phyloP scores from a whole-genome alignment of 176 grass and related monocot genomes.

The Musa itinerans region DNA sequence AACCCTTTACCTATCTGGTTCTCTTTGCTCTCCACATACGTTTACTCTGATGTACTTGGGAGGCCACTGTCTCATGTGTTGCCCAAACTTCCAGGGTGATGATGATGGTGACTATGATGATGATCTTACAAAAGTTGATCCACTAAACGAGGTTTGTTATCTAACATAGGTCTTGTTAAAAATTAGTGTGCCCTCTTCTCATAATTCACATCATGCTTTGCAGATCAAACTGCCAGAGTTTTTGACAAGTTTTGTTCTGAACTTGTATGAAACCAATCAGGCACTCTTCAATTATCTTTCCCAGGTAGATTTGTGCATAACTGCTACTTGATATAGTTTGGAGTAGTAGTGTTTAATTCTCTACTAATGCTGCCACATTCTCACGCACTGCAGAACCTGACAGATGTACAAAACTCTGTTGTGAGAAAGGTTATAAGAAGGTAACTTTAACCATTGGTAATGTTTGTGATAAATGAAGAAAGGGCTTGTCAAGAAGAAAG shows the following conservation, averaged over 20 bases:
- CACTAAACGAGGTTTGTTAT: constrained; percentile 65
- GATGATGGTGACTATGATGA: constrained; percentile 49
- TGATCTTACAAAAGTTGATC: constrained; percentile 66
- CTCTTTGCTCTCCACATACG: no score
- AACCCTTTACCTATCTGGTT: neutral
- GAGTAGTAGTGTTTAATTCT: neutral
- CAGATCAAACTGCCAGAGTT: constrained; percentile 80
- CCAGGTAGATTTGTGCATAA: constrained; percentile 37
- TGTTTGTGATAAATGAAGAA: neutral
- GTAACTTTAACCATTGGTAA: constrained; percentile 1
- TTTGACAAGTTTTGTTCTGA: constrained; percentile 49
- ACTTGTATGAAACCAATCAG: constrained; percentile 42
- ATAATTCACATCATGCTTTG: neutral
- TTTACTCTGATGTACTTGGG: no score
- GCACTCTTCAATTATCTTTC: constrained; percentile 65
- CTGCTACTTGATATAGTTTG: neutral
- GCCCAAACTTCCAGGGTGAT: constrained; percentile 24
- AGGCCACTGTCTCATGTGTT: neutral
- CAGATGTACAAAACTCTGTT: constrained; percentile 42
- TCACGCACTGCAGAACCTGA: constrained; percentile 44
- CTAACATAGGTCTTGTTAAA: neutral
- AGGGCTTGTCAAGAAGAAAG: neutral
- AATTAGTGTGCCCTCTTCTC: constrained; percentile 2
- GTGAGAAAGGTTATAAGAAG: constrained; percentile 48
- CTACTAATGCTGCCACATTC: neutral